Conservation (phyloP, 2,329 filamentous ascomycete species). For the Cladosporium sp. region DNA sequence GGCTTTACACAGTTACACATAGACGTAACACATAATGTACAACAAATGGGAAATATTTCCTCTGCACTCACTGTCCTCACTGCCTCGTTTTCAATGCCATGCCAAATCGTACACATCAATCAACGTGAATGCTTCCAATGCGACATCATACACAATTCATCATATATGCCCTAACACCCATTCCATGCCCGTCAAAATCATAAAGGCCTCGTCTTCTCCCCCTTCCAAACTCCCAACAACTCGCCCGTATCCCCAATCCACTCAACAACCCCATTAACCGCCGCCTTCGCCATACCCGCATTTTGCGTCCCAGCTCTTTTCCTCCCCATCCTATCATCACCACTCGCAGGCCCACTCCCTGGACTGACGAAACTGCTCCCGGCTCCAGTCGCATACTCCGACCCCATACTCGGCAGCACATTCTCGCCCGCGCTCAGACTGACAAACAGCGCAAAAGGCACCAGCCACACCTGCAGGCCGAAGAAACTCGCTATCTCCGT, state of each 20-base stretch:
- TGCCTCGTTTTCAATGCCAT: neutral
- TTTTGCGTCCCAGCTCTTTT: slow-evolving; percentile 54
- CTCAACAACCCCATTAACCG: slow-evolving; percentile 63
- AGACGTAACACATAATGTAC: neutral
- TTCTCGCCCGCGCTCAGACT: slow-evolving; percentile 93
- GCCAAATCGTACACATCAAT: neutral
- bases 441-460: slow-evolving; percentile 93
- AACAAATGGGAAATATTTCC: neutral
- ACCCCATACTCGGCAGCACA: slow-evolving; percentile 88
- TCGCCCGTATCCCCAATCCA: slow-evolving; percentile 65
- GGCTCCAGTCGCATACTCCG: slow-evolving; percentile 66
- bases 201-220: slow-evolving; percentile 55
- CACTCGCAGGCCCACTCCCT: slow-evolving; percentile 47
- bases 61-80: neutral
- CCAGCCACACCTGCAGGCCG: slow-evolving; percentile 92
- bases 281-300: slow-evolving; percentile 56
- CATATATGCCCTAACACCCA: neutral
- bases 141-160: neutral
- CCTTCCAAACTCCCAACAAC: slow-evolving; percentile 62
- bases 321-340: slow-evolving; percentile 43
- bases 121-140: neutral
- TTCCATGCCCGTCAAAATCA: slow-evolving; percentile 20
- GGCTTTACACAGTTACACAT: slow-evolving; percentile 10
- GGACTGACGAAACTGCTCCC: slow-evolving; percentile 50
- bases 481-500: slow-evolving; percentile 96